phyloP scores from a whole-genome alignment of 2,329 filamentous ascomycete genomes.

The Akanthomyces muscarius region DNA sequence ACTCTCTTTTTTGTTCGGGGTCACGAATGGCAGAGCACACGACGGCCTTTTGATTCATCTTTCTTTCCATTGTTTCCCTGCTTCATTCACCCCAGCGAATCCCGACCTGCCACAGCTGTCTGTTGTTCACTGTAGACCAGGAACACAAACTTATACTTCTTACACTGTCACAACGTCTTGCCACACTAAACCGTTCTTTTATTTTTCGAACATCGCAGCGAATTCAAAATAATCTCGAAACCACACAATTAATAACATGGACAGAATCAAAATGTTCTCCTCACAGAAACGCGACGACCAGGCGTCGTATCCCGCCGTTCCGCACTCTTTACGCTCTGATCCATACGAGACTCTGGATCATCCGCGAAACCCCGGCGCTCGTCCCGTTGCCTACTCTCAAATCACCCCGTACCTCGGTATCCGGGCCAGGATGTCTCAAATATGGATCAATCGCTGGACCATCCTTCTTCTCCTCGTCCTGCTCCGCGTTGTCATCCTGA shows the following conservation, averaged over 20 bases:
- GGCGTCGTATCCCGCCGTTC: constrained; percentile 35
- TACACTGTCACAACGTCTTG: constrained; percentile 7
- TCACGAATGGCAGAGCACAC: neutral
- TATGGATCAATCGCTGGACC: constrained; percentile 98
- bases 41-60: neutral
- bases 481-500: constrained; percentile 71
- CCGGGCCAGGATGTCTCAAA: constrained; percentile 82
- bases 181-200: neutral
- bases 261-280: constrained; percentile 36
- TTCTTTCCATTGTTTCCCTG: neutral
- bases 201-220: neutral
- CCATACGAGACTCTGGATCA: constrained; percentile 35
- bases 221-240: neutral
- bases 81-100: neutral
- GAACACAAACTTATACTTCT: constrained; percentile 14
- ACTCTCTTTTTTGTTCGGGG: neutral
- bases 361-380: constrained; percentile 29
- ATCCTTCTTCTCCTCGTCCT: constrained; percentile 83
- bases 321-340: constrained; percentile 34
- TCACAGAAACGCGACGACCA: constrained; percentile 31
- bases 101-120: neutral
- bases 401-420: constrained; percentile 91
- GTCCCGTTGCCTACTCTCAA: constrained; percentile 58
- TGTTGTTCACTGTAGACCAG: constrained; percentile 18
- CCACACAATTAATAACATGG: constrained; percentile 23